These are phyloP conservation scores for Fusarium camptoceras DNA, from an alignment of 2,329 filamentous ascomycete genomes.

Conservation along the genomic window DNA sequence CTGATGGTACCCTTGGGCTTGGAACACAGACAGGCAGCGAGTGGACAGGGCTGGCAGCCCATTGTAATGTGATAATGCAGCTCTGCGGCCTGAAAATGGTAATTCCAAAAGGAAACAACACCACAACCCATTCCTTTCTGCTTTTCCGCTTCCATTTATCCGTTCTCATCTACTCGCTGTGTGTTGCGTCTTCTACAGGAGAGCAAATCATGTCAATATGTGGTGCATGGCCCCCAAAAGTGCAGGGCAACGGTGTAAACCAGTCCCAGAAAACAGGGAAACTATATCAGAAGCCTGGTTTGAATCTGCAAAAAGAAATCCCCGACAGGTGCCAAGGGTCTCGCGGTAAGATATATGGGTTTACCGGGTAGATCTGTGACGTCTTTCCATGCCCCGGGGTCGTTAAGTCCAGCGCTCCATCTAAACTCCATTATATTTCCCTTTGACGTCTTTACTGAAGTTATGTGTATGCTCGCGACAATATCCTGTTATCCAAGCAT, in stretches of 20 bases:
- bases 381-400: constrained; percentile 19
- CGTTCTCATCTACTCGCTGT: not conserved
- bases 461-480: not conserved
- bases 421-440: constrained; percentile 30
- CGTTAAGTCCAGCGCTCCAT: constrained; percentile 27
- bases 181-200: not conserved
- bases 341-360: not conserved
- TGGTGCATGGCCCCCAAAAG: constrained; percentile 4
- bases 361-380: constrained; percentile 20
- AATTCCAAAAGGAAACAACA: constrained; percentile 1
- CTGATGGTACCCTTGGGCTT: constrained; percentile 2
- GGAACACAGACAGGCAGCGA: not conserved
- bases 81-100: constrained; percentile 3
- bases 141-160: constrained; percentile 12
- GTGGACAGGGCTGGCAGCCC: not conserved
- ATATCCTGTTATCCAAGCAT: not conserved
- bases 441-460: not conserved
- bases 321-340: constrained; percentile 17
- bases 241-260: not conserved
- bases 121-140: constrained; percentile 1
- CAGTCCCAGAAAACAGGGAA: constrained; percentile 22
- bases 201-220: not conserved
- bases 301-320: constrained; percentile 9
- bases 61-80: constrained; percentile 16
- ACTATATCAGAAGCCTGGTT: not conserved